Conservation (phyloP, 441 rosid genomes). For the Aleurites moluccanus region DNA sequence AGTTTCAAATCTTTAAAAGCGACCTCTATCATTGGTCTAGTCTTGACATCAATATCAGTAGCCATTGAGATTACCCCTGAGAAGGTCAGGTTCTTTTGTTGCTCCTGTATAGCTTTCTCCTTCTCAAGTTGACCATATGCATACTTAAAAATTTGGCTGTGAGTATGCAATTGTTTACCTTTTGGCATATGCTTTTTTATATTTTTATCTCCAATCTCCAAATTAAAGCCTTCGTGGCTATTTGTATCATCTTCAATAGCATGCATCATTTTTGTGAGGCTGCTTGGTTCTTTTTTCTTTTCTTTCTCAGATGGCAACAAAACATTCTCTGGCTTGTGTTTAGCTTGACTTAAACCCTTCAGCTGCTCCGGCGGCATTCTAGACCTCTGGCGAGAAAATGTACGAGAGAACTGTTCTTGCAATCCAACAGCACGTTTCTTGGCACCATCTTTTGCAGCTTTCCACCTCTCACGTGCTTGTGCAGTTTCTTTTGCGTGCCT, state of each 20-base stretch:
- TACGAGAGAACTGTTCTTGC: conserved; percentile 57
- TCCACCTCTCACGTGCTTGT: conserved; percentile 84
- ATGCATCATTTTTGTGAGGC: conserved; percentile 37
- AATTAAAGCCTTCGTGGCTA: conserved; percentile 38
- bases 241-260: conserved; percentile 34
- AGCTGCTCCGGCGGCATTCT: conserved; percentile 33
- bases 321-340: conserved; percentile 24
- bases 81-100: conserved; percentile 63
- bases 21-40: conserved; percentile 71
- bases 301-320: conserved; percentile 31
- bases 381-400: conserved; percentile 59
- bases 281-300: conserved; percentile 42
- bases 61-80: conserved; percentile 80
- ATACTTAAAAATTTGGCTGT: conserved; percentile 74
- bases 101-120: conserved; percentile 72
- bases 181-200: conserved; percentile 45
- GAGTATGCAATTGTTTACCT: conserved; percentile 52
- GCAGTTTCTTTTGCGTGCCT: conserved; percentile 70
- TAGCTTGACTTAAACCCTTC: conserved; percentile 38
- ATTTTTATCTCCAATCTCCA: conserved; percentile 45
- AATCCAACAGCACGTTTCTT: conserved; percentile 60
- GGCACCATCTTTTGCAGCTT: conserved; percentile 63
- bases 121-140: conserved; percentile 80
- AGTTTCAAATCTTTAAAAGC: conserved; percentile 73
- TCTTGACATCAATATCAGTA: conserved; percentile 49